Evolutionary conservation across 805 yeast genomes (phyloP).

Genomic region (Saccharomycopsis amapae): DNA sequence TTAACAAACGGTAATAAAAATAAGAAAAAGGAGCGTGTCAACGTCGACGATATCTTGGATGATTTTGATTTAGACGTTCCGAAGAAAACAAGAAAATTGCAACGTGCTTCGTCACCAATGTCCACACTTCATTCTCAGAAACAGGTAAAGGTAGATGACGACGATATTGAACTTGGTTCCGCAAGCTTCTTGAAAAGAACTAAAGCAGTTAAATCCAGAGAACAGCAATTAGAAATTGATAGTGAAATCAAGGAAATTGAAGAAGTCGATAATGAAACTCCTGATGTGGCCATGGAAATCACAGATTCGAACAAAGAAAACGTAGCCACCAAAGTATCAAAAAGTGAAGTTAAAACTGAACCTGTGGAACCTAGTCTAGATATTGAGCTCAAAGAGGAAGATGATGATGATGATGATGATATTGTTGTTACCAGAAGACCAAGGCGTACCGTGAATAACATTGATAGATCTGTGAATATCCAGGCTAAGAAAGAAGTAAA

Average conservation of each 20-base stretch:
- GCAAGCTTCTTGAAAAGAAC: conserved; percentile 8
- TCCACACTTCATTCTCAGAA: not conserved
- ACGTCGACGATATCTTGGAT: conserved; percentile 63
- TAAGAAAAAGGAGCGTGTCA: conserved; percentile 37
- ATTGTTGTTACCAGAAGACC: conserved; percentile 48
- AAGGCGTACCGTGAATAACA: conserved; percentile 36
- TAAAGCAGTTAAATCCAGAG: not conserved
- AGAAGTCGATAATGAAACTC: not conserved
- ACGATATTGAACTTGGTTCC: conserved; percentile 12
- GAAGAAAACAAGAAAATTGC: conserved; percentile 15
- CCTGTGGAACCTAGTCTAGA: not conserved
- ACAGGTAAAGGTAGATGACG: conserved; percentile 12
- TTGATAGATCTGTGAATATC: conserved; percentile 37
- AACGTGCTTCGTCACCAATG: conserved; percentile 9
- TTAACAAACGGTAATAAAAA: conserved; percentile 21
- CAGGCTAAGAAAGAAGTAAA: conserved; percentile 24
- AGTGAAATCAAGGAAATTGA: no score
- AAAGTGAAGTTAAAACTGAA: not conserved
- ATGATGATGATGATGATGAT: conserved; percentile 51
- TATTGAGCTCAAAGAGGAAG: conserved; percentile 25
- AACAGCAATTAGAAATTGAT: no score
- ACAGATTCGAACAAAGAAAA: not conserved
- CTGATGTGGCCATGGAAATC: not conserved
- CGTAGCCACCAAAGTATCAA: not conserved
- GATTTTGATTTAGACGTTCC: conserved; percentile 37